These are phyloP conservation scores for Arthrobotrys sphaeroides DNA, from an alignment of 2,329 filamentous ascomycete species.

Conservation along the genomic window DNA sequence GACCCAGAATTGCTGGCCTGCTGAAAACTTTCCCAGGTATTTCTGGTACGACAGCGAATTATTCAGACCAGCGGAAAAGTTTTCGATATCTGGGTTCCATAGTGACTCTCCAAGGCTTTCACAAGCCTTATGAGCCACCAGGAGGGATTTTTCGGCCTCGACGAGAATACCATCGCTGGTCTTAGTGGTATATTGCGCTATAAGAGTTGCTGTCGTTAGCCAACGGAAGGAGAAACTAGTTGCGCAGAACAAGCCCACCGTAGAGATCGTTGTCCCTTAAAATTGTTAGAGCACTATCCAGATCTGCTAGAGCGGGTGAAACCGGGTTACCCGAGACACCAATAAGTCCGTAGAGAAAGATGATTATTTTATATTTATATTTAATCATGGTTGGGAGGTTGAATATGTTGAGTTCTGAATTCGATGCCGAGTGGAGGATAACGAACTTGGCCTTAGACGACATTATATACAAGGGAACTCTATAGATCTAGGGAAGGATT, in stretches of 20 bases:
- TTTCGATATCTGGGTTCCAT: constrained; percentile 21
- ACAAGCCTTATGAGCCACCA: not conserved
- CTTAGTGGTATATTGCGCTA: constrained; percentile 19
- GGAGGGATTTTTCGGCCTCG: not conserved
- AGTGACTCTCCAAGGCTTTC: constrained; percentile 13
- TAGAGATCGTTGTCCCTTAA: constrained; percentile 39
- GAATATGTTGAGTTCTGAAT: not conserved
- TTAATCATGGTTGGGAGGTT: not conserved
- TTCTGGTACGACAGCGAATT: constrained; percentile 32
- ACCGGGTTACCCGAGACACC: not conserved
- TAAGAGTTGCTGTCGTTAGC: not conserved
- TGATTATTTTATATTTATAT: not conserved
- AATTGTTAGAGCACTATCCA: constrained; percentile 24
- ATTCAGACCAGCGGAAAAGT: constrained; percentile 27
- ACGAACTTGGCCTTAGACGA: not conserved
- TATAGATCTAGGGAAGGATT: not conserved
- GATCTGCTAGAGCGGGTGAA: not conserved
- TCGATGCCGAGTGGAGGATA: not conserved
- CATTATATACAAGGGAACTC: not conserved
- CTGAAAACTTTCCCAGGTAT: constrained; percentile 26
- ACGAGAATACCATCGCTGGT: constrained; percentile 23
- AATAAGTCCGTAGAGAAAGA: not conserved
- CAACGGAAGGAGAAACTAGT: not conserved
- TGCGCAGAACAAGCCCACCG: not conserved
- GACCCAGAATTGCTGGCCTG: constrained; percentile 28